Evolutionary conservation across 2,329 filamentous ascomycete species (phyloP).

Genomic region (Orbilia ellipsospora): DNA sequence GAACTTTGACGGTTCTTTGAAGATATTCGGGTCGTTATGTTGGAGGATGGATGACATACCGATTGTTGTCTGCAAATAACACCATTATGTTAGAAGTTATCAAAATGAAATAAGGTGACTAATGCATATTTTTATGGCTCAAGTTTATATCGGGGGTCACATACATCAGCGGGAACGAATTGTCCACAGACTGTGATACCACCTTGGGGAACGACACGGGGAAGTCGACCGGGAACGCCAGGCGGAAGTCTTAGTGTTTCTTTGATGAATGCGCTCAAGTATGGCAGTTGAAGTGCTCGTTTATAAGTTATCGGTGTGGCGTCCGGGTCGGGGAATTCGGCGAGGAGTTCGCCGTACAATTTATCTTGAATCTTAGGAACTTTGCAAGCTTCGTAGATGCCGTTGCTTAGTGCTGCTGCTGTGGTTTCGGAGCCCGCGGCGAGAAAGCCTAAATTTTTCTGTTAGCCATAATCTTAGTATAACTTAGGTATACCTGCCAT

Average conservation of each 20-base stretch:
- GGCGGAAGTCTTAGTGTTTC: constrained; percentile 62
- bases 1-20: constrained; percentile 42
- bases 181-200: constrained; percentile 60
- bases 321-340: constrained; percentile 62
- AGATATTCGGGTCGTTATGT: constrained; percentile 55
- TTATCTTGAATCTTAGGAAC: constrained; percentile 60
- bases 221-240: constrained; percentile 60
- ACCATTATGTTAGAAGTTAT: not conserved
- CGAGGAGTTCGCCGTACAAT: constrained; percentile 62
- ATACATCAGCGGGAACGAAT: constrained; percentile 60
- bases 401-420: constrained; percentile 63
- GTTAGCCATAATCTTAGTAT: not conserved
- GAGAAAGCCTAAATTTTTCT: constrained; percentile 63
- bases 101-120: not conserved
- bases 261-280: constrained; percentile 62
- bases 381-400: constrained; percentile 63
- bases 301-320: constrained; percentile 60
- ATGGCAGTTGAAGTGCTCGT: constrained; percentile 62
- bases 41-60: constrained; percentile 60
- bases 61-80: constrained; percentile 58
- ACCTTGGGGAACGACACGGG: constrained; percentile 59
- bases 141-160: constrained; percentile 4
- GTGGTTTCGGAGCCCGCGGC: constrained; percentile 66
- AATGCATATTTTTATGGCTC: not conserved
- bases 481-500: not conserved